phyloP scores from a whole-genome alignment of 495 filamentous ascomycete genomes.

The Penicillium macrosclerotiorum region DNA sequence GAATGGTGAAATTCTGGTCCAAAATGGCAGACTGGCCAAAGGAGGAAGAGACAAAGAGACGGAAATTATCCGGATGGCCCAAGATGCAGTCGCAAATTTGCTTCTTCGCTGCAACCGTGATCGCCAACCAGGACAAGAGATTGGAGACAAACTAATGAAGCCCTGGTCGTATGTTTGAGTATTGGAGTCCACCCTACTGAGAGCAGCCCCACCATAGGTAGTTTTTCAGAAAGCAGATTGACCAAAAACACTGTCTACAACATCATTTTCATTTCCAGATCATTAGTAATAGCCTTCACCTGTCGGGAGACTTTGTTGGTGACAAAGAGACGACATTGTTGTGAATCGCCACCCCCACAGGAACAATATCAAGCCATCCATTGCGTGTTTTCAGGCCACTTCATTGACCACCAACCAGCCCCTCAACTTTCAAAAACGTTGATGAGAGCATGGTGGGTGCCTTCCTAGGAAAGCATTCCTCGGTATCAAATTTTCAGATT shows the following conservation, averaged over 20 bases:
- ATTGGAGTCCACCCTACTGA: not conserved
- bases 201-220: too few relatives aligned
- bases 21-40: constrained; percentile 20
- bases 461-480: too few relatives aligned
- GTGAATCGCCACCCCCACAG: too few relatives aligned
- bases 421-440: too few relatives aligned
- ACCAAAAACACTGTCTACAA: too few relatives aligned
- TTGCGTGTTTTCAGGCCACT: constrained; percentile 5
- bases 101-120: constrained; percentile 14
- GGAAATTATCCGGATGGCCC: constrained; percentile 15
- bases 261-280: too few relatives aligned
- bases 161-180: constrained; percentile 11
- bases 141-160: constrained; percentile 10
- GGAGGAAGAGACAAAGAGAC: constrained; percentile 16
- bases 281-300: too few relatives aligned
- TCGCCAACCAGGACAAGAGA: constrained; percentile 1
- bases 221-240: too few relatives aligned
- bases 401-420: too few relatives aligned
- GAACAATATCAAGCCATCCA: constrained; percentile 16
- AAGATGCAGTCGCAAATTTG: constrained; percentile 9
- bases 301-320: not conserved
- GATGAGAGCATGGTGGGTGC: too few relatives aligned
- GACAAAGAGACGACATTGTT: not conserved
- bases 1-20: constrained; percentile 33
- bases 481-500: not conserved